Evolutionary conservation across 352 stramenopile species (phyloP), one percentile per base, ranked within the genome.

Genomic region (Pythium insidiosum): DNA sequence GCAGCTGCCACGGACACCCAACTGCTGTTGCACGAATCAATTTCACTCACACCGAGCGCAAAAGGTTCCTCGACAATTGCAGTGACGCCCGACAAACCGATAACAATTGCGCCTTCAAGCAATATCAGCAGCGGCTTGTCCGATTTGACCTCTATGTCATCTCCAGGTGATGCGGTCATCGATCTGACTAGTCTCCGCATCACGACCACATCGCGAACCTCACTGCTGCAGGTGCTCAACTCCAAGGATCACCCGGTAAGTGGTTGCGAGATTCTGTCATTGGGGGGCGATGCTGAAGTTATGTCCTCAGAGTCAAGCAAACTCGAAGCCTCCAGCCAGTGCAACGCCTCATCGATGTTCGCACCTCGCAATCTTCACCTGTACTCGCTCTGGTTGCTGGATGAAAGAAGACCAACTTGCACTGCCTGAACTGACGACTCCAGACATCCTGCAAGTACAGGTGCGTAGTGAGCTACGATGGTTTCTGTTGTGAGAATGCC

Each of bases 361-460:
- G 2, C 44, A 58, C 22, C 2, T 58, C 5, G n/a, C 21, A 0
- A 20, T 60, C 11, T 16, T 45, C 7, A 22, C 38, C 2, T 47
- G 40, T 12, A 33, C 30, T 40, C 20, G 12, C 2, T 21, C 15
- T 7, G 39, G 35, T 19, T 16, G 51, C 11, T 61, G 53, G 53
- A 28, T 38, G 3, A 30, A 26, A n/a, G 38, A 18, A 15, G 19
- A 15, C 6, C 10, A 51, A 31, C 19, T 50, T 18, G 16, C 34
- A 25, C 25, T 61, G 6, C 21, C 50, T 10, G 19, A 52, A 15
- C 26, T 61, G 20, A 38, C 40, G 2, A 46, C 47, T 18, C 53
- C 53, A 0, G 53, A 61, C 19, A 25, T 75, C 6, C 37, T 84
- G 2, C 36, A 66, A 45, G 47, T 74, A 5, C 66, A 80, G 71